Evolutionary conservation across 2,329 filamentous ascomycete species (phyloP).

Genomic region (Trichoderma breve): DNA sequence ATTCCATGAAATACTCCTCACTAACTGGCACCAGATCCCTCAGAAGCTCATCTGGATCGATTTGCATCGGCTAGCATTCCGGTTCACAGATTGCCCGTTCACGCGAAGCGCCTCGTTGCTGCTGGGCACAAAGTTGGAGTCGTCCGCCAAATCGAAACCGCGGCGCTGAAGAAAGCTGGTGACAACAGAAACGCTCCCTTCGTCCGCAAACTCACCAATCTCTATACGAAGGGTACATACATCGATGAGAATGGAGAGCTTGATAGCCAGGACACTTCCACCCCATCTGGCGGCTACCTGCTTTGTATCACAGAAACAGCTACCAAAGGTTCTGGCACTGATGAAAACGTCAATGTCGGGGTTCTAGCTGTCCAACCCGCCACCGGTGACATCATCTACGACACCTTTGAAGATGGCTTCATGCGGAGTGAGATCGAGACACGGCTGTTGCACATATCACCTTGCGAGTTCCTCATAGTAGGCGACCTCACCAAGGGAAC

Average conservation of each 20-base stretch:
- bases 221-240: constrained; percentile 98
- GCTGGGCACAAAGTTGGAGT: constrained; percentile 96
- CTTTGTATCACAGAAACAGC: constrained; percentile 90
- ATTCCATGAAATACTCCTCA: neutral
- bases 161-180: constrained; percentile 89
- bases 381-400: constrained; percentile 93
- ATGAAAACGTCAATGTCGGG: constrained; percentile 90
- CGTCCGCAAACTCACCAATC: constrained; percentile 85
- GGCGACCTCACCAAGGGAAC: constrained; percentile 87
- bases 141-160: constrained; percentile 90
- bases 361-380: constrained; percentile 92
- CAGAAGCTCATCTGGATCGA: constrained; percentile 84
- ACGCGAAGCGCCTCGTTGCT: constrained; percentile 87
- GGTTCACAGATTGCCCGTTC: constrained; percentile 84
- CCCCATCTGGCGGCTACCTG: constrained; percentile 74
- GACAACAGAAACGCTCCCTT: constrained; percentile 94
- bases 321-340: constrained; percentile 72
- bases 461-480: constrained; percentile 91
- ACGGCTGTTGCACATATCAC: constrained; percentile 88
- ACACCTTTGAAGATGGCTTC: constrained; percentile 94
- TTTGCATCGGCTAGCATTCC: constrained; percentile 97
- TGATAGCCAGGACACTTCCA: constrained; percentile 48
- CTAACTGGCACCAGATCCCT: constrained; percentile 57
- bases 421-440: constrained; percentile 97
- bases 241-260: constrained; percentile 88